These are phyloP conservation scores for Silene latifolia DNA, from an alignment of 148 eudicot genomes.

Conservation along the genomic window DNA sequence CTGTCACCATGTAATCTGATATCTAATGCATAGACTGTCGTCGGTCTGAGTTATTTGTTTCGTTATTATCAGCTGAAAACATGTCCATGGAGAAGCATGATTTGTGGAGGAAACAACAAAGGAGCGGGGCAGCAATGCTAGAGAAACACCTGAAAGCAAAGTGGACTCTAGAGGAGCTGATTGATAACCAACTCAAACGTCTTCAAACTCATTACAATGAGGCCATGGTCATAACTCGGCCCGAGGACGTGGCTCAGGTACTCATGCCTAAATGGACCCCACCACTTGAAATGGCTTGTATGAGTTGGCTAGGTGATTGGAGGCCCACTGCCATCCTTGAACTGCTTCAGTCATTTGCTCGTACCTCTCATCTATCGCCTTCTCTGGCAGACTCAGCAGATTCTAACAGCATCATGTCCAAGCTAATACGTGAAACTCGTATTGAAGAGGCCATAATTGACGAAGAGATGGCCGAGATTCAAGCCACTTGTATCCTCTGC, in stretches of 20 bases:
- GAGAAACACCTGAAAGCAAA: slow-evolving; percentile 71
- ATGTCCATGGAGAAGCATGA: slow-evolving; percentile 19
- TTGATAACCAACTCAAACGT: slow-evolving; percentile 62
- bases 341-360: slow-evolving; percentile 48
- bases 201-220: slow-evolving; percentile 50
- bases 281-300: slow-evolving; percentile 58
- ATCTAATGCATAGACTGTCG: neutral
- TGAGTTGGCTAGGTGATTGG: slow-evolving; percentile 94
- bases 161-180: slow-evolving; percentile 60
- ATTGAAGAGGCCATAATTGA: slow-evolving; percentile 85
- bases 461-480: slow-evolving; percentile 91
- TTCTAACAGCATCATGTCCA: slow-evolving; percentile 40
- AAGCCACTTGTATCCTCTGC: slow-evolving; percentile 69
- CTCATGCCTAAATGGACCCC: slow-evolving; percentile 68
- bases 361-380: slow-evolving; percentile 30
- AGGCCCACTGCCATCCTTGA: slow-evolving; percentile 76
- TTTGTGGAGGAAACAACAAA: slow-evolving; percentile 65
- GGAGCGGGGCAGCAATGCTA: slow-evolving; percentile 53
- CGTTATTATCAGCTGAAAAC: neutral
- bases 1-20: neutral
- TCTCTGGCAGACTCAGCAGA: slow-evolving; percentile 34
- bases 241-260: slow-evolving; percentile 60
- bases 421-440: slow-evolving; percentile 59
- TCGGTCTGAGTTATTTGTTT: neutral
- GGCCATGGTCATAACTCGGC: slow-evolving; percentile 46